These are phyloP conservation scores for Saccharomycopsis schoenii DNA, from an alignment of 805 yeast genomes.

Conservation along the genomic window DNA sequence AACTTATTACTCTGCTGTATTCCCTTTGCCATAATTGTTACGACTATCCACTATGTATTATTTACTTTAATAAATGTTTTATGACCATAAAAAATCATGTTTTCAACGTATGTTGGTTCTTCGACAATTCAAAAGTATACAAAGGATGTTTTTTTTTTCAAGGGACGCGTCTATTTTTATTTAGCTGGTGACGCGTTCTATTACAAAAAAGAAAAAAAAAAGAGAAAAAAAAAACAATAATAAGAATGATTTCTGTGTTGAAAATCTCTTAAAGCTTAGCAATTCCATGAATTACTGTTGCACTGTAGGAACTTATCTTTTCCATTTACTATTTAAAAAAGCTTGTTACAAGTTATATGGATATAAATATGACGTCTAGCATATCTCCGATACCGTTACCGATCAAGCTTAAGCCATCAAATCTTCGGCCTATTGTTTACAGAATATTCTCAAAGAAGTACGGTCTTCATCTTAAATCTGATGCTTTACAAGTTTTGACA, in stretches of 20 bases:
- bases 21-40: neutral
- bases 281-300: too few species aligned
- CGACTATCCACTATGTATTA: neutral
- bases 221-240: too few species aligned
- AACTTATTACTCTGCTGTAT: neutral
- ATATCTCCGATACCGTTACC: constrained; percentile 48
- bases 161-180: too few species aligned
- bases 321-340: too few species aligned
- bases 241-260: neutral
- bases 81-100: neutral
- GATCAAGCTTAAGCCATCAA: constrained; percentile 66
- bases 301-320: too few species aligned
- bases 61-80: neutral
- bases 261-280: neutral
- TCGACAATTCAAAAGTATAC: too few species aligned
- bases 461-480: constrained; percentile 81
- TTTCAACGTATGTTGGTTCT: too few species aligned
- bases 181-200: too few species aligned
- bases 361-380: constrained; percentile 1
- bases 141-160: too few species aligned
- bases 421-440: constrained; percentile 85
- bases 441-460: constrained; percentile 84
- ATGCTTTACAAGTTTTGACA: constrained; percentile 67
- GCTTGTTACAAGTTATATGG: too few species aligned
- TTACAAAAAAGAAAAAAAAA: too few species aligned